These are phyloP conservation scores for Smallanthus sonchifolius DNA, from an alignment of 129 eudicot genomes.

Conservation along the genomic window DNA sequence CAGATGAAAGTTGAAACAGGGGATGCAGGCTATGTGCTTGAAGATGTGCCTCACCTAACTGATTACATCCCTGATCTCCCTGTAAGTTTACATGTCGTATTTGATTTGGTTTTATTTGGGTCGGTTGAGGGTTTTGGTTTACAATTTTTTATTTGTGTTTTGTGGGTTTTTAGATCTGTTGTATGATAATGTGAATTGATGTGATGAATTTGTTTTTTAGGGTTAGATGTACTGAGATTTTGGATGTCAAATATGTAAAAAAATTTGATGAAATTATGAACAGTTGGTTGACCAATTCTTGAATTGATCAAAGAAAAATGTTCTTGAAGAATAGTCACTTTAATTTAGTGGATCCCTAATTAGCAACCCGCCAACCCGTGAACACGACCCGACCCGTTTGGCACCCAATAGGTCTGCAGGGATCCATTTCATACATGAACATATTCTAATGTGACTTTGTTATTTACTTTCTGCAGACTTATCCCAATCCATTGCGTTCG, in stretches of 20 bases:
- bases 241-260: background rate
- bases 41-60: slow-evolving; percentile 90
- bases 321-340: background rate
- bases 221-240: background rate
- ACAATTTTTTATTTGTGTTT: background rate
- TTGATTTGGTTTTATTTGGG: slow-evolving; percentile 2
- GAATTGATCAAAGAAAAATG: background rate
- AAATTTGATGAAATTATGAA: background rate
- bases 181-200: slow-evolving; percentile 15
- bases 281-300: background rate
- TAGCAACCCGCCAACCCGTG: background rate
- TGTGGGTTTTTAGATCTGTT: slow-evolving; percentile 17
- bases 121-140: background rate
- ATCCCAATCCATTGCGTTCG: slow-evolving; percentile 79
- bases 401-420: background rate
- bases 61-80: slow-evolving; percentile 78
- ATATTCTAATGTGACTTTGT: slow-evolving; percentile 1
- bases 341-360: background rate
- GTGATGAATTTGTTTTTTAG: slow-evolving; percentile 10
- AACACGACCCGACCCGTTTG: background rate
- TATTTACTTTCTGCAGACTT: slow-evolving; percentile 48
- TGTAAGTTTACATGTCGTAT: slow-evolving; percentile 29
- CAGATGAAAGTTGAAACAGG: slow-evolving; percentile 71
- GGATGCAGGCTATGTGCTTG: slow-evolving; percentile 73
- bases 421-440: background rate